Evolutionary conservation across 768 basidiomycete genomes (phyloP).

Genomic region (Fistulinella prunicolor): DNA sequence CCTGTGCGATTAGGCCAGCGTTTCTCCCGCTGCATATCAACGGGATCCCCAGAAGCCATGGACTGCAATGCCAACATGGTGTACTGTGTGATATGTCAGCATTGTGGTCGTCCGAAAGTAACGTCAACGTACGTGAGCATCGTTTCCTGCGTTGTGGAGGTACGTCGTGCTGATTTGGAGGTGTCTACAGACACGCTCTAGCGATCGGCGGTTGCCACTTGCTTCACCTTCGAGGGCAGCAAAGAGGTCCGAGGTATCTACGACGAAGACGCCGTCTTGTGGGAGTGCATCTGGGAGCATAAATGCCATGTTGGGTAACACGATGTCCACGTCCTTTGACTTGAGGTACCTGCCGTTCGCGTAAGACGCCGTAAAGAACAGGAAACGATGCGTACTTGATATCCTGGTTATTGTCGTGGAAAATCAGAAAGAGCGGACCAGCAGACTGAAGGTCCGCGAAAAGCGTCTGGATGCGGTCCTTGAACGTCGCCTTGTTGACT

Average conservation of each 20-base stretch:
- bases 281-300: slow-evolving; percentile 57
- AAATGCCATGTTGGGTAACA: slow-evolving; percentile 49
- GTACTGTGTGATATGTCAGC: slow-evolving; percentile 45
- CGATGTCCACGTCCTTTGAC: slow-evolving; percentile 47
- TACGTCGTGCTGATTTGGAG: slow-evolving; percentile 54
- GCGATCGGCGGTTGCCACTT: slow-evolving; percentile 46
- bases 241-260: slow-evolving; percentile 78
- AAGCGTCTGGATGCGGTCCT: slow-evolving; percentile 47
- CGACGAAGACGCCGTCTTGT: slow-evolving; percentile 52
- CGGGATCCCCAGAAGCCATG: slow-evolving; percentile 71
- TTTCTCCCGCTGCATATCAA: slow-evolving; percentile 74
- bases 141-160: slow-evolving; percentile 86
- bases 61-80: slow-evolving; percentile 61
- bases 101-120: not conserved
- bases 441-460: slow-evolving; percentile 36
- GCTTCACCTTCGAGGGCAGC: slow-evolving; percentile 66
- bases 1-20: slow-evolving; percentile 70
- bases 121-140: slow-evolving; percentile 61
- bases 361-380: not conserved
- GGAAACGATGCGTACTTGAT: slow-evolving; percentile 50
- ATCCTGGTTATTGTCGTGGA: slow-evolving; percentile 78
- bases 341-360: slow-evolving; percentile 48
- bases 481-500: slow-evolving; percentile 51
- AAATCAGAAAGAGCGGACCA: slow-evolving; percentile 73
- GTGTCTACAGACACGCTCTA: slow-evolving; percentile 62